These are phyloP conservation scores for Pseudopyrenochaeta lycopersici DNA, from an alignment of 2,329 filamentous ascomycete genomes.

Conservation along the genomic window DNA sequence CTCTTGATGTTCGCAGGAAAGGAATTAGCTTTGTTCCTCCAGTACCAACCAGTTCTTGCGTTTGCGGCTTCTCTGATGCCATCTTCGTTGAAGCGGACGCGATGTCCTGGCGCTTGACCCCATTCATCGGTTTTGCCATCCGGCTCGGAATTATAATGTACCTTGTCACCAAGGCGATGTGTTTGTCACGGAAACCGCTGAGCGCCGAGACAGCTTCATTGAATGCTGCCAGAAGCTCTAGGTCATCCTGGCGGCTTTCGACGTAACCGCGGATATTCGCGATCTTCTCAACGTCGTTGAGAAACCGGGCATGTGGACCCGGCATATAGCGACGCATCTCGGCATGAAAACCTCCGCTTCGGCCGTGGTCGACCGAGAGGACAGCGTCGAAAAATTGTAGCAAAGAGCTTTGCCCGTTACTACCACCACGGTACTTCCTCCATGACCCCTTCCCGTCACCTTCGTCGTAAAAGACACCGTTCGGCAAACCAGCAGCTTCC, in stretches of 20 bases:
- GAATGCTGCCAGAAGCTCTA: constrained; percentile 53
- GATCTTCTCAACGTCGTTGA: constrained; percentile 55
- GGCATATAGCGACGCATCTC: constrained; percentile 67
- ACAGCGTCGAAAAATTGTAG: constrained; percentile 64
- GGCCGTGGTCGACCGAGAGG: constrained; percentile 59
- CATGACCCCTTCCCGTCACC: constrained; percentile 59
- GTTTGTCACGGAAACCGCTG: constrained; percentile 59
- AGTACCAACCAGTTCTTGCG: constrained; percentile 57
- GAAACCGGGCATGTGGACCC: constrained; percentile 60
- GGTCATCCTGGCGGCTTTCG: constrained; percentile 41
- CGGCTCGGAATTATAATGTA: constrained; percentile 60
- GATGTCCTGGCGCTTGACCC: constrained; percentile 48
- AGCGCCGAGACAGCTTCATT: constrained; percentile 58
- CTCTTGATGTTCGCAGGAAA: constrained; percentile 61
- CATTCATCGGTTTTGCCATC: constrained; percentile 29
- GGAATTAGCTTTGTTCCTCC: constrained; percentile 64
- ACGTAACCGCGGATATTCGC: constrained; percentile 59
- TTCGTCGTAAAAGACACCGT: constrained; percentile 63
- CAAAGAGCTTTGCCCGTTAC: constrained; percentile 64
- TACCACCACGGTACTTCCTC: constrained; percentile 62
- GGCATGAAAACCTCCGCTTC: constrained; percentile 46
- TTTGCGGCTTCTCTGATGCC: constrained; percentile 39
- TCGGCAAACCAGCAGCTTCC: constrained; percentile 59
- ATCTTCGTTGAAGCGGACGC: constrained; percentile 57
- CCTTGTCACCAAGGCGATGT: constrained; percentile 62